A percentile compares a stretch with the other conserved stretches of the same genome.
These are phyloP conservation scores for Tephrocybe sp. DNA, from an alignment of 768 basidiomycete species.

Conservation along the genomic window DNA sequence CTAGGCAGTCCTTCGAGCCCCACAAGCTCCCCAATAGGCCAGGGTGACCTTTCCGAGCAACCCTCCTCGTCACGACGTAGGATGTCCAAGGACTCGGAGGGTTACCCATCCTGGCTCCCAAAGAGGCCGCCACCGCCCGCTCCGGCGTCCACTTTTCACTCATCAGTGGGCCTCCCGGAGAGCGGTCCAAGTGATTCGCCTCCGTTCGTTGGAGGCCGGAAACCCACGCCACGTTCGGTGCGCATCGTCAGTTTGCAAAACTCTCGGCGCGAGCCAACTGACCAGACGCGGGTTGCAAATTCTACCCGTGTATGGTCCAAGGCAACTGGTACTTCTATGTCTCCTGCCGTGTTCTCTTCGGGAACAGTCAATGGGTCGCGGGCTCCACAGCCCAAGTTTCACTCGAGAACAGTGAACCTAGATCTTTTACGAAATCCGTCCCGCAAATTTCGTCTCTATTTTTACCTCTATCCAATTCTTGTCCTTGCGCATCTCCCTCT, in stretches of 20 bases:
- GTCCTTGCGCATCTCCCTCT: slow-evolving; percentile 71
- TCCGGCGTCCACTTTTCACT: slow-evolving; percentile 70
- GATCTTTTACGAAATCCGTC: slow-evolving; percentile 67
- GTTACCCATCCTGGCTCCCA: slow-evolving; percentile 86
- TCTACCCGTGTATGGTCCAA: slow-evolving; percentile 58
- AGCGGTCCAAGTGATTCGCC: slow-evolving; percentile 29
- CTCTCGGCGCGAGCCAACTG: slow-evolving; percentile 48
- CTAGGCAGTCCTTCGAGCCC: slow-evolving; percentile 25
- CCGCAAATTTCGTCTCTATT: slow-evolving; percentile 54
- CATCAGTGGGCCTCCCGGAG: slow-evolving; percentile 44
- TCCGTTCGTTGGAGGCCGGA: slow-evolving; percentile 59
- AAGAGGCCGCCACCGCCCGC: slow-evolving; percentile 74
- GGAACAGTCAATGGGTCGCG: slow-evolving; percentile 30
- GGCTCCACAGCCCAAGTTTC: slow-evolving; percentile 62
- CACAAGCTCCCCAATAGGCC: slow-evolving; percentile 22
- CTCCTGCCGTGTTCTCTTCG: slow-evolving; percentile 44
- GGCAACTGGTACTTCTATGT: slow-evolving; percentile 44
- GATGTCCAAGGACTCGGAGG: slow-evolving; percentile 53
- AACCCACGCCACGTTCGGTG: slow-evolving; percentile 77
- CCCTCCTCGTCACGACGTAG: slow-evolving; percentile 32
- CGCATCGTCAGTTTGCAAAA: slow-evolving; percentile 76
- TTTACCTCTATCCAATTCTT: slow-evolving; percentile 68
- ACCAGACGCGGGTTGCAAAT: slow-evolving; percentile 46
- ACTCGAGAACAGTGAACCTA: slow-evolving; percentile 64
- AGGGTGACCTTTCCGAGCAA: slow-evolving; percentile 24